Base-by-base conservation (phyloP, 306 rosid species). In the Alnus rubra region DNA sequence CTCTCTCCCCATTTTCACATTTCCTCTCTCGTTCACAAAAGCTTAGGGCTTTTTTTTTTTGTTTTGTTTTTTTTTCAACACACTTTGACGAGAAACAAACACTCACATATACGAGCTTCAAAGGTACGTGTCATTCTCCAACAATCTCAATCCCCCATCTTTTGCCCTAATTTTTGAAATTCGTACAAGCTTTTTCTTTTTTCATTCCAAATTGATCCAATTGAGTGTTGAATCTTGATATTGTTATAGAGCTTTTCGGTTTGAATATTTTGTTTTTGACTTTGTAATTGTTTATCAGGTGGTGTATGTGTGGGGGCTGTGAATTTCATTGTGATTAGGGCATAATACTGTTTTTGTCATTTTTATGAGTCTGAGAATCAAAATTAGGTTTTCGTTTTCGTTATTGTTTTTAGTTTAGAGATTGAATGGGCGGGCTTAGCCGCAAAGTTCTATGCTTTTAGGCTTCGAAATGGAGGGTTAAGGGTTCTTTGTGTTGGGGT, bases 291-390 rank as follows among this genome's bases (percentile, higher is more conserved):
- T 77, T 81, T 85, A 64, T 86, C 80, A 80, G 90, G 88, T 87
- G 90, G 89, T 82, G 89, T 82, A 82, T 82, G 87, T 85, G 76
- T 80, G 84, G 81, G 75, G 75, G 67, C 83, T 81, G 65, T 82
- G 79, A 76, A 79, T 85, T 86, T 85, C 51, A 76, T 87, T 88
- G 81, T 87, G 82, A 90, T 89, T 86, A 78, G 80, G 85, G 84
- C 80, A 70, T 59, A 65, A 50, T 69, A 55, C 68, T 78, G 77
- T 3, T 16, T 63, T 48, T 71, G 3, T 59, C 85, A 71, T 39
- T 80, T 80, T 52, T 56, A 76, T 74, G 83, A 78, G 68, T 75
- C 67, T 76, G 74, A 47, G 76, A 30, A 86, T 53, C 72, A 81
- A 87, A 49, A 82, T 84, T 85, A 78, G 83, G 91, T 82, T 85